Percentiles rank a stretch among this genome's conserved stretches.
These are phyloP conservation scores for Rhizopogon vinicolor DNA, from an alignment of 768 basidiomycete genomes.

Conservation along the genomic window DNA sequence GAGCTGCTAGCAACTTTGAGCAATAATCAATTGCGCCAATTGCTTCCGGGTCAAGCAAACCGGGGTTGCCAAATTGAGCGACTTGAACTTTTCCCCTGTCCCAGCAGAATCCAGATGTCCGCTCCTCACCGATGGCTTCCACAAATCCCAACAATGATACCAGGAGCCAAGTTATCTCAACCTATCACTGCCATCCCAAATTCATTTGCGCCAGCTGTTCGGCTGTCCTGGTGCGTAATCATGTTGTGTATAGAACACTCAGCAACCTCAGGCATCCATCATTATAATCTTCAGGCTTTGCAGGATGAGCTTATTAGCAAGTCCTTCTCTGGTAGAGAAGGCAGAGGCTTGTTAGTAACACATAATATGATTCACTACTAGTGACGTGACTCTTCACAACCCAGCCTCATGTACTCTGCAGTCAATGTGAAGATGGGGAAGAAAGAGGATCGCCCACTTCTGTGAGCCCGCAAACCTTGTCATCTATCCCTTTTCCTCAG, in stretches of 20 bases:
- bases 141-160: slow-evolving; percentile 35
- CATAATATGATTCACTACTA: neutral
- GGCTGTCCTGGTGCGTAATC: slow-evolving; percentile 56
- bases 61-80: slow-evolving; percentile 2
- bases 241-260: neutral
- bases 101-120: too few relatives aligned
- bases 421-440: slow-evolving; percentile 70
- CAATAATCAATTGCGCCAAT: neutral
- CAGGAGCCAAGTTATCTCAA: slow-evolving; percentile 52
- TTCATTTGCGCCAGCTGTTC: slow-evolving; percentile 69
- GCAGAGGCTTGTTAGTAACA: slow-evolving; percentile 67
- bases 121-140: neutral
- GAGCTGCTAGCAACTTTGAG: neutral
- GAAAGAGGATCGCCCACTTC: slow-evolving; percentile 67
- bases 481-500: slow-evolving; percentile 3
- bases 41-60: neutral
- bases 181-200: slow-evolving; percentile 60
- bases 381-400: neutral
- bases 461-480: slow-evolving; percentile 37
- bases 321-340: slow-evolving; percentile 78
- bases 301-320: slow-evolving; percentile 87
- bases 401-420: slow-evolving; percentile 73
- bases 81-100: neutral
- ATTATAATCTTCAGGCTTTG: slow-evolving; percentile 44
- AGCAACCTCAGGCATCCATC: neutral